phyloP scores from a whole-genome alignment of 1,139 yeast genomes.

The Blastobotrys arbuscula region DNA sequence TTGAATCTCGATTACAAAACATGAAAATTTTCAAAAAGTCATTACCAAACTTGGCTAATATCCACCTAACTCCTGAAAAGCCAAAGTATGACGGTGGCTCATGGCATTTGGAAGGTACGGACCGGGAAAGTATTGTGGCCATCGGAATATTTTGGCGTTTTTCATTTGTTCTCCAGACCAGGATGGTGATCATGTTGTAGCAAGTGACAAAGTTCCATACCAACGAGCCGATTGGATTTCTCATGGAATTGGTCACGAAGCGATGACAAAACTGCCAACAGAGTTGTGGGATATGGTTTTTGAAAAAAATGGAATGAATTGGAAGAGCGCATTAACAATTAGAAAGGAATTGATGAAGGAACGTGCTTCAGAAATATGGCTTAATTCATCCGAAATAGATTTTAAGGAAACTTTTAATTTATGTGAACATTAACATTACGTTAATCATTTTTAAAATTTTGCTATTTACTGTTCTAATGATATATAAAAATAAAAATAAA shows the following conservation, averaged over 20 bases:
- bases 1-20: neutral
- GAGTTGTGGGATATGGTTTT: neutral
- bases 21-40: constrained; percentile 33
- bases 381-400: no score
- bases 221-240: constrained; percentile 36
- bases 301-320: constrained; percentile 16
- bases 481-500: no score
- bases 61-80: constrained; percentile 38
- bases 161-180: constrained; percentile 41
- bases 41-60: constrained; percentile 42
- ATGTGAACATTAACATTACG: no score
- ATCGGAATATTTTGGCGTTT: constrained; percentile 40
- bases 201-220: constrained; percentile 40
- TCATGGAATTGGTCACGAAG: neutral
- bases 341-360: constrained; percentile 38
- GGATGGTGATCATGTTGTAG: constrained; percentile 26
- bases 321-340: constrained; percentile 30
- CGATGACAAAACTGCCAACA: neutral
- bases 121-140: constrained; percentile 44
- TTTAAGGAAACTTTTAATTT: no score
- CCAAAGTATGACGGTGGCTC: constrained; percentile 41
- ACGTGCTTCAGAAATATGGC: constrained; percentile 26
- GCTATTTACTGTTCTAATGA: no score
- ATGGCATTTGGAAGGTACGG: constrained; percentile 46
- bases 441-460: no score